A percentile compares a stretch with the other conserved stretches of the same genome.
Conservation (phyloP, 2,329 filamentous ascomycete species). For the Cytospora mali region DNA sequence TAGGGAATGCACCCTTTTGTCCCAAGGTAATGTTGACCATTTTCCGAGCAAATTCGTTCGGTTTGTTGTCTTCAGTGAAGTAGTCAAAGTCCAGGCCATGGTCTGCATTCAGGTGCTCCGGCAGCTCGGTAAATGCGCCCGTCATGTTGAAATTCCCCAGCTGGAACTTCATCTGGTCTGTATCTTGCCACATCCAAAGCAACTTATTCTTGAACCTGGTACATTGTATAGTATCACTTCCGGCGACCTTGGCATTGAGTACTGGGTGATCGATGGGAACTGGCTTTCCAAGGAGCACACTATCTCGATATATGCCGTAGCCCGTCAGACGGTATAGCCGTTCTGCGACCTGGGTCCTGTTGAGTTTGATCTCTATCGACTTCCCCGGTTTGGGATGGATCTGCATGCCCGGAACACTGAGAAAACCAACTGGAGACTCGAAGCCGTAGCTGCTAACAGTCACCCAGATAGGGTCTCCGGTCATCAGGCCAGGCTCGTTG, state of each 20-base stretch:
- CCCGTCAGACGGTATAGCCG: conserved; percentile 26
- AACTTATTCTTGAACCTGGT: conserved; percentile 16
- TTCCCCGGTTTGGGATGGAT: conserved; percentile 13
- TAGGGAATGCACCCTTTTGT: conserved; percentile 12
- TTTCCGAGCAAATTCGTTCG: conserved; percentile 14
- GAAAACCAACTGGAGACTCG: conserved; percentile 23
- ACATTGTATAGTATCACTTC: conserved; percentile 28
- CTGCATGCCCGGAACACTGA: conserved; percentile 17
- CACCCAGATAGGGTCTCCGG: conserved; percentile 23
- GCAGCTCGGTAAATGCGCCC: conserved; percentile 23
- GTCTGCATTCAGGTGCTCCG: conserved; percentile 17
- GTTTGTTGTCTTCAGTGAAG: conserved; percentile 17
- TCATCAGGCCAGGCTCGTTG: conserved; percentile 26
- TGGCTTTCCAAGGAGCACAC: conserved; percentile 20
- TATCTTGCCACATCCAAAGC: conserved; percentile 29
- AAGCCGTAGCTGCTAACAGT: conserved; percentile 28
- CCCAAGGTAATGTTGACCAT: conserved; percentile 23
- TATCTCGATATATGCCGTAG: conserved; percentile 26
- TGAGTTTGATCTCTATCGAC: conserved; percentile 23
- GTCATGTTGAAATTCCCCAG: conserved; percentile 28
- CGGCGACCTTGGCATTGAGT: conserved; percentile 25
- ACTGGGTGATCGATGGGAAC: conserved; percentile 14
- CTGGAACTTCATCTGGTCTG: conserved; percentile 23
- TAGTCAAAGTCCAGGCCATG: conserved; percentile 20
- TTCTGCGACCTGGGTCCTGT: conserved; percentile 23